Evolutionary conservation across 441 rosid species (phyloP), one percentile per base, ranked within the genome.

Genomic region (Aquilaria agallochum): DNA sequence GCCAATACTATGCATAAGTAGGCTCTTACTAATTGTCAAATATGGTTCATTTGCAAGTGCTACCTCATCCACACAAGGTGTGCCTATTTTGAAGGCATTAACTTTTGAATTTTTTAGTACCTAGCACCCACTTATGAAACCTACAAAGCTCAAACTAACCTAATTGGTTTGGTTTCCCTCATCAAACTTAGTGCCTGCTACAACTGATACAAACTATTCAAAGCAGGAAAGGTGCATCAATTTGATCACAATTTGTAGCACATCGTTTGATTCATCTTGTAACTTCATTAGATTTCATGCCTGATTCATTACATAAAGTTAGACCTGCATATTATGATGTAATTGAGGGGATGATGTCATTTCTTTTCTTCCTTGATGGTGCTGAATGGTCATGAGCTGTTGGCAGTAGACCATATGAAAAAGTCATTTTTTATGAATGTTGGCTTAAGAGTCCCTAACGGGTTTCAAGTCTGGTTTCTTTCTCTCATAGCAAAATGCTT

Each of bases 31-130:
- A 72, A 68, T 55, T 94, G 98, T 81, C 85, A 87, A 12, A 85
- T 89, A 73, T 78, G 76, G 87, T 94, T 94, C 78, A 72, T 87
- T 67, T 94, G 98, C 82, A 83, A 80, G 68, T 89, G 91, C 34
- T 66, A 72, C 65, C 82, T 85, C 36, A 80, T 90, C 67, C 70
- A 65, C 55, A 80, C 81, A 50, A 87, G 96, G 98, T 94, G 73
- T 53, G 72, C 69, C 56, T 49, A n/a, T 4, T 66, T 57, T 52
- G 60, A 55, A 20, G 46, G 20, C 20, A 15, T 15, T 15, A 15
- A 15, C 20, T 15, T 15, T 15, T 15, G 20, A 15, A 15, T 15
- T 15, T 15, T 15, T 15, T 15, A 15, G 20, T 15, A 15, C 20
- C 20, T 15, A 15, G 20, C 20, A 15, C 20, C 20, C 20, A 15